phyloP scores from a whole-genome alignment of 208 protist genomes.

The Trypanosoma conorhini region DNA sequence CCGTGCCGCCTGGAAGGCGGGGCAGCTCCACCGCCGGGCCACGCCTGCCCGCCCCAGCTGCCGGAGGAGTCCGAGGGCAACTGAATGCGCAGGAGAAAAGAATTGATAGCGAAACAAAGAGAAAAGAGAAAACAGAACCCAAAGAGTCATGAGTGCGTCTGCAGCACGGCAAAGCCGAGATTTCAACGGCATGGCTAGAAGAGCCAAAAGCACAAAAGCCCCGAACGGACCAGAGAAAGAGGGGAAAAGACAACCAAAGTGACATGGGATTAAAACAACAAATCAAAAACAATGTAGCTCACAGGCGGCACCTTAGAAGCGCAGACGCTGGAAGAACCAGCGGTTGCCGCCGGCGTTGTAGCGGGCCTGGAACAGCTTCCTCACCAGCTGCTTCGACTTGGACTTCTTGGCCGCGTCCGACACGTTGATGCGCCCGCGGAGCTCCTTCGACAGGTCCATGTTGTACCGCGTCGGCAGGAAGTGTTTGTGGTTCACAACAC shows the following conservation, averaged over 20 bases:
- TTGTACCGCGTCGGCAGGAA: conserved; percentile 98
- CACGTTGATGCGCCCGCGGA: conserved; percentile 92
- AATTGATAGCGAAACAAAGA: conserved; percentile 6
- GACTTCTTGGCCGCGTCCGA: conserved; percentile 90
- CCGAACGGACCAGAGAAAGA: too few species aligned
- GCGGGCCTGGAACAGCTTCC: conserved; percentile 93
- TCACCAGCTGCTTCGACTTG: conserved; percentile 80
- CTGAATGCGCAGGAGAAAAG: not conserved
- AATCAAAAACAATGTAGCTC: too few species aligned
- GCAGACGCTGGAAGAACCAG: conserved; percentile 99
- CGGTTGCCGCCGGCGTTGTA: conserved; percentile 97
- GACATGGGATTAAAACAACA: not conserved
- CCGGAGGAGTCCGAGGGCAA: too few species aligned
- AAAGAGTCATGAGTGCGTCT: not conserved
- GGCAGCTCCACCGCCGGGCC: too few species aligned
- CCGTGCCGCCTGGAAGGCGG: too few species aligned
- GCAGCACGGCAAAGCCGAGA: too few species aligned
- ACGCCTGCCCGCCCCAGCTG: too few species aligned
- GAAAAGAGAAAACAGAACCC: conserved; percentile 8
- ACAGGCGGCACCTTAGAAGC: conserved; percentile 90
- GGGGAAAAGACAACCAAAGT: not conserved
- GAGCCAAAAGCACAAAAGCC: too few species aligned
- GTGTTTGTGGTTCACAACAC: conserved; percentile 98
- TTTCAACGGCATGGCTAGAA: too few species aligned
- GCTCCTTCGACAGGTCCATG: conserved; percentile 91